A percentile compares a stretch with the other conserved stretches of the same genome.
Evolutionary conservation across 768 basidiomycete genomes (phyloP).

Genomic region (Psilocybe cyanescens): DNA sequence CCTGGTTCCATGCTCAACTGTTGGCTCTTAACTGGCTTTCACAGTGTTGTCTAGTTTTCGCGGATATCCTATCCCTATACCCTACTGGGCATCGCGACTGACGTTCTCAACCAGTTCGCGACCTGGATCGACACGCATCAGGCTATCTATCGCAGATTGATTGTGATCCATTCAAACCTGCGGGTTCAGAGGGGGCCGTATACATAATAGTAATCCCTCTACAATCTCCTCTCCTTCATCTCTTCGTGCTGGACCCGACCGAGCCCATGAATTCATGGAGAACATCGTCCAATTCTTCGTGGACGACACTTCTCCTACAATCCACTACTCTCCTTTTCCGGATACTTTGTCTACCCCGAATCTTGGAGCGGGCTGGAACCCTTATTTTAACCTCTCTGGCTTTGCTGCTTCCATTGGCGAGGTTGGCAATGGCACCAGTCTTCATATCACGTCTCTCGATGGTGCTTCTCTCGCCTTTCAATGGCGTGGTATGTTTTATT

Average conservation of each 20-base stretch:
- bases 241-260: slow-evolving; percentile 26
- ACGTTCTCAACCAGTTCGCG: not conserved
- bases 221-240: slow-evolving; percentile 6
- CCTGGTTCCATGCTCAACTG: not conserved
- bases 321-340: slow-evolving; percentile 62
- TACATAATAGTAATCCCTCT: slow-evolving; percentile 5
- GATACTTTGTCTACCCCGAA: slow-evolving; percentile 57
- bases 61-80: not conserved
- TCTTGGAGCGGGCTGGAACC: slow-evolving; percentile 67
- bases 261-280: slow-evolving; percentile 29
- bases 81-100: not conserved
- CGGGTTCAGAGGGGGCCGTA: slow-evolving; percentile 12
- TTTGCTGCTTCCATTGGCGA: slow-evolving; percentile 44
- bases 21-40: not conserved
- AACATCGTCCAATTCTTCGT: slow-evolving; percentile 46
- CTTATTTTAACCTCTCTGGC: slow-evolving; percentile 57
- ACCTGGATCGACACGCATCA: not conserved
- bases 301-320: slow-evolving; percentile 68
- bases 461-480: slow-evolving; percentile 57
- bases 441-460: slow-evolving; percentile 64
- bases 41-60: not conserved
- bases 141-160: not conserved
- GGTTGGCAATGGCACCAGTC: slow-evolving; percentile 57
- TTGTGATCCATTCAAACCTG: slow-evolving; percentile 6
- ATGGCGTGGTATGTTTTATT: slow-evolving; percentile 60